Evolutionary conservation across 1,139 yeast genomes (phyloP), one percentile per base, ranked within the genome.

Genomic region (Blastobotrys elegans): DNA sequence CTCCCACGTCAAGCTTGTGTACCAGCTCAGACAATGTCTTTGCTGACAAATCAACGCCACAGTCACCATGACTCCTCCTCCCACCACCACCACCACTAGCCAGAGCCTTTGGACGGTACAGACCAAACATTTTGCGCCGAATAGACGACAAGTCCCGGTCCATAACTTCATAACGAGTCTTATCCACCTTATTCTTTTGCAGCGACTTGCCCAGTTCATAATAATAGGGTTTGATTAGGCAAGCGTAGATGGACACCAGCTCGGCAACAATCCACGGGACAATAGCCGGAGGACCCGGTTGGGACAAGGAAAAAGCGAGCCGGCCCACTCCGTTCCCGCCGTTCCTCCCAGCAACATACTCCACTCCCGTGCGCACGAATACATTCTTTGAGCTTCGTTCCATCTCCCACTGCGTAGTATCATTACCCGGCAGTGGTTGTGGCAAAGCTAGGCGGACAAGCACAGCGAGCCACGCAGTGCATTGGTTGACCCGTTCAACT

Each of bases 231-330:
- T 33, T 32, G 20, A 41, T 26, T 10, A 41, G 21, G 4, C 16
- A 11, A 17, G 22, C 17, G 21, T 32, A 41, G 14, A 30, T 14
- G 10, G 31, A 22, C 16, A 41, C 13, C 21, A 41, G 22, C 21
- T 41, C 44, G 22, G 38, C 4, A n/a, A 41, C 44, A 16, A 41
- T 21, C 44, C 44, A 41, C 4, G 44, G 44, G 2, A 41, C 44
- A 7, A n/a, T 8, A 13, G 22, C 20, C 3, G 38, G 4, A n/a
- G 38, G 21, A 3, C 24, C 38, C 16, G 7, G 14, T 18, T 34
- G 21, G 4, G 21, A 3, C 2, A 21, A 16, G 7, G n/a, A 6
- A 34, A 34, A 20, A n/a, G 21, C 38, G 13, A 34, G 8, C 10
- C 38, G n/a, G n/a, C 26, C 26, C 11, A 34, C 38, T 14, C 14